Conservation (phyloP, 1,139 yeast genomes). For the Blastobotrys serpentis region DNA sequence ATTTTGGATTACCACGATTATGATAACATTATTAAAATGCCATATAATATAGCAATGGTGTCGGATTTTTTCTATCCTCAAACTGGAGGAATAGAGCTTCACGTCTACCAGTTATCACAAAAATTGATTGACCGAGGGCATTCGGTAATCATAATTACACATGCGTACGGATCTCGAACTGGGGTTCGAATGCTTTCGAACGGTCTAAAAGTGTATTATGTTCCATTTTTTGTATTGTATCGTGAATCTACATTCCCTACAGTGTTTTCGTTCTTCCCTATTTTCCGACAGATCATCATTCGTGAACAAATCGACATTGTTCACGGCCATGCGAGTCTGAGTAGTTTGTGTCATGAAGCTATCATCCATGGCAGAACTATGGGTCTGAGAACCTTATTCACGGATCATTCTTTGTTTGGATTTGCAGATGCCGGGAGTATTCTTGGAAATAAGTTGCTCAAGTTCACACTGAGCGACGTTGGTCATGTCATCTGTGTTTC, state of each 20-base stretch:
- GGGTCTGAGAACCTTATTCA: conserved; percentile 89
- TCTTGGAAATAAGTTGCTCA: conserved; percentile 79
- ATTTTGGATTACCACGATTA: too few relatives aligned
- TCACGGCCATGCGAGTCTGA: conserved; percentile 93
- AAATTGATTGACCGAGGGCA: conserved; percentile 83
- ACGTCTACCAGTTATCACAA: conserved; percentile 81
- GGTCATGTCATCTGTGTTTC: conserved; percentile 95
- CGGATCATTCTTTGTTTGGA: conserved; percentile 95
- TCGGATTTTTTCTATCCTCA: conserved; percentile 98
- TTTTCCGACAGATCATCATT: conserved; percentile 77
- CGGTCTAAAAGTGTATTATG: conserved; percentile 89
- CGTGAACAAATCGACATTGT: conserved; percentile 85
- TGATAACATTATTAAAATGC: conserved; percentile 28
- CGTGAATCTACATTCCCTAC: conserved; percentile 87
- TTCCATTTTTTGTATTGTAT: conserved; percentile 76
- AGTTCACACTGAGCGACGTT: conserved; percentile 79
- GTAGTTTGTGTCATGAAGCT: conserved; percentile 85
- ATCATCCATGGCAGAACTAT: conserved; percentile 86
- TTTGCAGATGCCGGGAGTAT: conserved; percentile 85
- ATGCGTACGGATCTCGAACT: conserved; percentile 75
- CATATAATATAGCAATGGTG: conserved; percentile 64
- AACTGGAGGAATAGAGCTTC: conserved; percentile 97
- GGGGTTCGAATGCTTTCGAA: conserved; percentile 83
- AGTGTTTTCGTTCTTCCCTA: conserved; percentile 83
- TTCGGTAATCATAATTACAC: conserved; percentile 86